phyloP scores from a whole-genome alignment of 805 yeast genomes.

The Saccharomycopsis fibuligera region DNA sequence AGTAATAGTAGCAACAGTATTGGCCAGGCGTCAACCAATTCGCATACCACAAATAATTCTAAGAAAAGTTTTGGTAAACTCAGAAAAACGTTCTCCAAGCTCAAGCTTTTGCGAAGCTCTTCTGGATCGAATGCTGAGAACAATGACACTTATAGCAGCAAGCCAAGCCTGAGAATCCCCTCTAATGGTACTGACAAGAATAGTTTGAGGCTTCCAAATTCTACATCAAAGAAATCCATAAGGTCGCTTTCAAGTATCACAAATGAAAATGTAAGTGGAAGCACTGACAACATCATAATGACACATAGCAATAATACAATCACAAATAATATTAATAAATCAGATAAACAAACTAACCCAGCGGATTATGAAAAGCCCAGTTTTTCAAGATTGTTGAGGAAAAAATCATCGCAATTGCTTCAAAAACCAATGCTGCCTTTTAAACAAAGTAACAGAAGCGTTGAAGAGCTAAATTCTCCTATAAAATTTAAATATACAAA shows the following conservation, averaged over 20 bases:
- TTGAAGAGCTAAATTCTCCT: constrained; percentile 15
- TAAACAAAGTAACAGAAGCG: constrained; percentile 7
- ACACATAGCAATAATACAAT: background rate
- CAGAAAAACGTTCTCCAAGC: constrained; percentile 18
- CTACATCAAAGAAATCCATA: constrained; percentile 14
- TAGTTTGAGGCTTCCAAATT: constrained; percentile 4
- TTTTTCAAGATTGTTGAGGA: constrained; percentile 18
- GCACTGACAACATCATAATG: background rate
- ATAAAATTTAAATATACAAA: constrained; percentile 15
- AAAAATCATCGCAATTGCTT: constrained; percentile 20
- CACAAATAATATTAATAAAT: background rate
- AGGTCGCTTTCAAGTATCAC: constrained; percentile 13
- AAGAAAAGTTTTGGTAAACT: constrained; percentile 18
- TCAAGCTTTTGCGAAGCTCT: constrained; percentile 13
- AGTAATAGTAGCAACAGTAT: constrained; percentile 17
- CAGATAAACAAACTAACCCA: background rate
- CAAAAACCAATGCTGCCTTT: constrained; percentile 14
- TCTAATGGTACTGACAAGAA: constrained; percentile 2
- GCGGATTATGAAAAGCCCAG: constrained; percentile 18
- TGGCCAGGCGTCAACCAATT: constrained; percentile 15
- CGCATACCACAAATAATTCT: constrained; percentile 9
- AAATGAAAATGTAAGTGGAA: background rate
- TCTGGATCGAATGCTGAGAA: constrained; percentile 12
- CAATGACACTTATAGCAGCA: constrained; percentile 2
- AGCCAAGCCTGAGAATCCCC: constrained; percentile 5